A percentile compares a stretch with the other conserved stretches of the same genome.
Conservation (phyloP, 495 filamentous ascomycete species). For the Annulohypoxylon stygium region DNA sequence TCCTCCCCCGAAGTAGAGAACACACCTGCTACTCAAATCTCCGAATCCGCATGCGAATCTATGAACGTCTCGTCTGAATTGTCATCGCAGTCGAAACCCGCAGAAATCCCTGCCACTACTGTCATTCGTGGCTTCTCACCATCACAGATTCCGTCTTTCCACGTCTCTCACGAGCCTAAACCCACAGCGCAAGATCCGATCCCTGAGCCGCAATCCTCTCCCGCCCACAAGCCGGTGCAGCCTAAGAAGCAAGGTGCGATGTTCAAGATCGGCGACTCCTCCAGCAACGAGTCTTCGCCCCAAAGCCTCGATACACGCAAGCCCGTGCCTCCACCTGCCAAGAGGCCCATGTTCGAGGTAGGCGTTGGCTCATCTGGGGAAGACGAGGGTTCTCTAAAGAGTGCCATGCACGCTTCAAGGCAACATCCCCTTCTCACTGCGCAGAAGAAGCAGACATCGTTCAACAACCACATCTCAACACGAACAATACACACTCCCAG, state of each 20-base stretch:
- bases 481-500: conserved; percentile 71
- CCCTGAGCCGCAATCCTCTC: conserved; percentile 60
- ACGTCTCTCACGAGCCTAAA: conserved; percentile 49
- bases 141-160: conserved; percentile 75
- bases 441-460: conserved; percentile 85
- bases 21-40: conserved; percentile 71
- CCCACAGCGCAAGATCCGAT: conserved; percentile 51
- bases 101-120: conserved; percentile 67
- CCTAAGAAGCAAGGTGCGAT: conserved; percentile 63
- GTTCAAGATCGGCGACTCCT: conserved; percentile 69
- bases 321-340: conserved; percentile 62
- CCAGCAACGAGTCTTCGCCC: conserved; percentile 61
- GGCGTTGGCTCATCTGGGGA: conserved; percentile 75
- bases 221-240: conserved; percentile 63
- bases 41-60: conserved; percentile 59
- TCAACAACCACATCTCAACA: conserved; percentile 80
- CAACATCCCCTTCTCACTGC: conserved; percentile 59
- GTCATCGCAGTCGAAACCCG: conserved; percentile 33
- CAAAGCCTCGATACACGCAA: conserved; percentile 64
- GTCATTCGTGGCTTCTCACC: conserved; percentile 91
- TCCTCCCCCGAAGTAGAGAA: conserved; percentile 48
- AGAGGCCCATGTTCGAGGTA: conserved; percentile 82
- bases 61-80: conserved; percentile 46
- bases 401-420: conserved; percentile 67
- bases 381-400: conserved; percentile 84